Evolutionary conservation across 2,329 filamentous ascomycete genomes (phyloP), one percentile per base, ranked within the genome.

Genomic region (Madurella fahalii): DNA sequence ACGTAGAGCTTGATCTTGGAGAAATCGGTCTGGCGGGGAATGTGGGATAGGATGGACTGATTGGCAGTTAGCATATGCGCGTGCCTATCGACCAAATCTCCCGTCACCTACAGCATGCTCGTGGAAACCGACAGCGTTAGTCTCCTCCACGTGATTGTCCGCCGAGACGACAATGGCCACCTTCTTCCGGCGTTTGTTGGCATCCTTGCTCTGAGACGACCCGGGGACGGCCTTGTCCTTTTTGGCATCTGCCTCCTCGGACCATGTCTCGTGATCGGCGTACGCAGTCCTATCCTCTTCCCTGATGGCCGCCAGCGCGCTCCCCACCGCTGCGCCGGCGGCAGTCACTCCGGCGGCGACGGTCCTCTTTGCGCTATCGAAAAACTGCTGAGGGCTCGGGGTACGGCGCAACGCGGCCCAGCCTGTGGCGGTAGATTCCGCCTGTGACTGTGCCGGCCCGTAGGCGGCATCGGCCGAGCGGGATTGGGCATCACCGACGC

Each of bases 161-260:
- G 92, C 90, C 53, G 90, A 95, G 12, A 96, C 84, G 13, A 96
- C 87, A 64, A 97, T 83, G 8, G 86, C 91, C n/a, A 96, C 89
- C 0, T 85, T 90, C 76, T 86, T 94, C 65, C 83, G 82, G 64
- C 78, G 80, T 65, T 76, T 82, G 49, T 68, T 59, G 48, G 71
- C 57, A 48, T 69, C 63, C 62, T 67, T 58, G 54, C 69, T 55
- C 56, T 68, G 63, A 39, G 74, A 62, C 37, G 57, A 48, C 34
- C 12, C 56, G 48, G 55, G 11, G 11, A 69, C 54, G 55, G 67
- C 61, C 51, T 74, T 75, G 52, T 78, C 74, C 62, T 75, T 75
- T 66, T 87, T 83, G 47, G 87, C 80, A 63, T 89, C 86, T 18
- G 87, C 89, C 73, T 96, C 92, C 70, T 96, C 91, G 13, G 87